Conservation (phyloP, 176 grass and related monocot species). For the Cymbopogon citratus region DNA sequence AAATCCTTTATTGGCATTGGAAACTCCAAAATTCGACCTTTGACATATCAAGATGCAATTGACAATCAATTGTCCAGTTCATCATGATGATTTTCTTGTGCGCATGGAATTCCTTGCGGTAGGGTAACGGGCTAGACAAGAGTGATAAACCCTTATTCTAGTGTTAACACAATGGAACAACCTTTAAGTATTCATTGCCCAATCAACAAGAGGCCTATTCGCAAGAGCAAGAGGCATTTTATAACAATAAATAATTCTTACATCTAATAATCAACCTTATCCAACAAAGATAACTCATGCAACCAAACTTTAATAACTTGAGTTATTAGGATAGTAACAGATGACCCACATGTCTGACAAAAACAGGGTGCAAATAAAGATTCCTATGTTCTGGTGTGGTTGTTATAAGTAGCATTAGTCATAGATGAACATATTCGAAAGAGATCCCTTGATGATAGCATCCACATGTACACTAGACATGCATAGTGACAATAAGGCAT, state of each 20-base stretch:
- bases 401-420: too few relatives aligned
- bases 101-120: too few relatives aligned
- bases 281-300: not conserved
- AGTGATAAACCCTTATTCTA: not conserved
- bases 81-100: not conserved
- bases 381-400: too few relatives aligned
- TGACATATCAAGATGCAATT: not conserved
- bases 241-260: not conserved
- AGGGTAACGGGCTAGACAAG: not conserved
- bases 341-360: not conserved
- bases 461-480: not conserved
- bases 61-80: not conserved
- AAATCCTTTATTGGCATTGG: not conserved
- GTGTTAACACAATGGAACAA: not conserved
- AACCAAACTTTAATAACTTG: not conserved
- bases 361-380: too few relatives aligned
- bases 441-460: not conserved
- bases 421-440: not conserved
- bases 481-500: not conserved
- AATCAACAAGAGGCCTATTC: not conserved
- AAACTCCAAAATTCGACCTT: not conserved
- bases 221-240: not conserved
- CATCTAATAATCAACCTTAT: not conserved
- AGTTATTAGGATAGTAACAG: not conserved
- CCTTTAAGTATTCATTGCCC: not conserved